These are phyloP conservation scores for Leishmania tropica DNA, from an alignment of 208 protist genomes.

Conservation along the genomic window DNA sequence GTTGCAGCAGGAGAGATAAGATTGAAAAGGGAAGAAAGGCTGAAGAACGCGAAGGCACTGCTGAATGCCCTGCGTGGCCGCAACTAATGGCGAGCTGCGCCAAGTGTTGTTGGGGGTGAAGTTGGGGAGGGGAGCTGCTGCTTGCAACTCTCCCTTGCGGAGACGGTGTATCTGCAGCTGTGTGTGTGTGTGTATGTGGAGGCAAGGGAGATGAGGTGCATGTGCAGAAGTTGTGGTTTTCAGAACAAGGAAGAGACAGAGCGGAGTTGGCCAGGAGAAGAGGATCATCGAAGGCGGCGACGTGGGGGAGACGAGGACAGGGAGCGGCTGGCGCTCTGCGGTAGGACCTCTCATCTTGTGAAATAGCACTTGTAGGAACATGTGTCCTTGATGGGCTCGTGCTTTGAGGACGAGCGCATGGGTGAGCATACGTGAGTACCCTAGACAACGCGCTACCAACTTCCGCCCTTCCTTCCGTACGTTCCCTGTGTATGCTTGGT, in stretches of 20 bases:
- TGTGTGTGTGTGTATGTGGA: not conserved
- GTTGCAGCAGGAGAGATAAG: not conserved
- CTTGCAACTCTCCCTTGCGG: not conserved
- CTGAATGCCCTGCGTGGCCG: not conserved
- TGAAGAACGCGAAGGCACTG: not conserved
- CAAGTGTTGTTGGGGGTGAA: not conserved
- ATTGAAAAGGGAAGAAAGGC: constrained; percentile 2
- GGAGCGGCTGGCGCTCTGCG: not conserved
- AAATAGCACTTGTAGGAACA: not conserved
- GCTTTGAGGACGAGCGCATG: not conserved
- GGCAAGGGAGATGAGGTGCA: not conserved
- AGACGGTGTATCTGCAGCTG: not conserved
- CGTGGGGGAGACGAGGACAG: not conserved
- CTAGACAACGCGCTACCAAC: not conserved
- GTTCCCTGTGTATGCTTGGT: not conserved
- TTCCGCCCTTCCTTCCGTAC: not conserved
- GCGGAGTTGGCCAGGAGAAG: not conserved
- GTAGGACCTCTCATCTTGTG: not conserved
- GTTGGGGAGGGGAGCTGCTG: not conserved
- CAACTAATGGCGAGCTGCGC: not conserved
- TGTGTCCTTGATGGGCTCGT: not conserved
- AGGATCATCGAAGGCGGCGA: not conserved
- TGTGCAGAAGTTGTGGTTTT: not conserved
- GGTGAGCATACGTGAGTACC: not conserved
- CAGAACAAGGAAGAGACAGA: not conserved